These are phyloP conservation scores for Fusarium burgessii DNA, from an alignment of 2,329 filamentous ascomycete species.

Conservation along the genomic window DNA sequence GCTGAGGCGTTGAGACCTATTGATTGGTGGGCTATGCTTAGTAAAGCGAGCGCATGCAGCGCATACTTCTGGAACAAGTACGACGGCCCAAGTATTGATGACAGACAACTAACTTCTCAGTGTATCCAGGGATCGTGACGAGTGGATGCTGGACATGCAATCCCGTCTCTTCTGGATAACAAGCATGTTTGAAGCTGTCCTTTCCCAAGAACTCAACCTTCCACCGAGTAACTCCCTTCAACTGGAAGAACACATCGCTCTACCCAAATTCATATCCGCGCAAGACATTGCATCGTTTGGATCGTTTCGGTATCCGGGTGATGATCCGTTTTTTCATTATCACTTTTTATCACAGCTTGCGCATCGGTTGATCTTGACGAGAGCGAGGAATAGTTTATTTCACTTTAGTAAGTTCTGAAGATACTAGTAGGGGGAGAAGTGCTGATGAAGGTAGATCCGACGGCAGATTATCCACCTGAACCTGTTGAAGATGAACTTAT, in stretches of 20 bases:
- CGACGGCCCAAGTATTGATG: fast-evolving
- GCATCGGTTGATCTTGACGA: slow-evolving; percentile 27
- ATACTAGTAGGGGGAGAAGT: fast-evolving
- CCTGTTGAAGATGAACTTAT: slow-evolving; percentile 37
- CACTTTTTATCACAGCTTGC: slow-evolving; percentile 38
- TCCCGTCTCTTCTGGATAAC: slow-evolving; percentile 40
- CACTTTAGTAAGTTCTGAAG: slow-evolving; percentile 19
- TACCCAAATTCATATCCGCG: slow-evolving; percentile 33
- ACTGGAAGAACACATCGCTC: slow-evolving; percentile 26
- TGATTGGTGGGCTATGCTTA: slow-evolving; percentile 37
- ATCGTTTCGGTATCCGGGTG: slow-evolving; percentile 30
- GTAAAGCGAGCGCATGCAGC: slow-evolving; percentile 34
- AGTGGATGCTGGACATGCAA: slow-evolving; percentile 41
- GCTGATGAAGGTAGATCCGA: neutral
- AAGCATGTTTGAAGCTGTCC: slow-evolving; percentile 38
- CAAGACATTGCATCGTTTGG: slow-evolving; percentile 35
- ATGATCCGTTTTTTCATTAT: slow-evolving; percentile 38
- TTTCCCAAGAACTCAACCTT: slow-evolving; percentile 29
- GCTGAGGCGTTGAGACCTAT: slow-evolving; percentile 30
- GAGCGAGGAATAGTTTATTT: slow-evolving; percentile 26
- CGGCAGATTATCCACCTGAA: slow-evolving; percentile 25
- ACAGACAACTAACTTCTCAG: neutral
- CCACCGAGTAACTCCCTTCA: slow-evolving; percentile 25
- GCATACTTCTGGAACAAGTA: slow-evolving; percentile 38
- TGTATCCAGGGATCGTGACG: slow-evolving; percentile 16